These are phyloP conservation scores for Oenanthe sinensis DNA, from an alignment of 129 eudicot species.

Conservation along the genomic window DNA sequence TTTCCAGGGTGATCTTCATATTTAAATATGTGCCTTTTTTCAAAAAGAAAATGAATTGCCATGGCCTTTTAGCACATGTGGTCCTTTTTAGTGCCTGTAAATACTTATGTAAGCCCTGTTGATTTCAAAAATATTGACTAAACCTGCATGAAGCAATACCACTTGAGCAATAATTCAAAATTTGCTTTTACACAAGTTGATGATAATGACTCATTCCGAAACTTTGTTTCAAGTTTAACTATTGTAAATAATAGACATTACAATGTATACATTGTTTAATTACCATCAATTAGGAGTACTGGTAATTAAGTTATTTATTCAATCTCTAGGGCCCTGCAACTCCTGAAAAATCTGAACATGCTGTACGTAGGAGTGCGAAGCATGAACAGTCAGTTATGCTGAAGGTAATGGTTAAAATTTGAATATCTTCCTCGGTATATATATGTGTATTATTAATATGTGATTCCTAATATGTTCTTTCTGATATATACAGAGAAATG, in stretches of 20 bases:
- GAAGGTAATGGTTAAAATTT: slow-evolving; percentile 30
- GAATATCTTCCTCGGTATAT: neutral
- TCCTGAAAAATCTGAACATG: slow-evolving; percentile 74
- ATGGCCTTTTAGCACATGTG: neutral
- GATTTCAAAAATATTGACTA: neutral
- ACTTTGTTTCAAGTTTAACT: neutral
- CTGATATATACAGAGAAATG: slow-evolving; percentile 37
- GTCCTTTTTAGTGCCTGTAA: neutral
- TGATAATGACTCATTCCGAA: neutral
- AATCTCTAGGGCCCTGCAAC: slow-evolving; percentile 69
- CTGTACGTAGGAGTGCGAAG: slow-evolving; percentile 22
- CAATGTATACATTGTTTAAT: neutral
- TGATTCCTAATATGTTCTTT: neutral
- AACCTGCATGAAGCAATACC: neutral
- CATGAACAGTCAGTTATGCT: slow-evolving; percentile 34
- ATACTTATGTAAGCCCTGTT: neutral
- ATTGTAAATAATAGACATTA: neutral
- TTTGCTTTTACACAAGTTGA: neutral
- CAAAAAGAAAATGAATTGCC: neutral
- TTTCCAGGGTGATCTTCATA: neutral
- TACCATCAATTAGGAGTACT: neutral
- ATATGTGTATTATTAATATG: neutral
- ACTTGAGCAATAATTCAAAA: neutral
- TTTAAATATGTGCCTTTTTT: neutral
- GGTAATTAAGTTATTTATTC: neutral